Evolutionary conservation across 306 rosid species (phyloP), one percentile per base, ranked within the genome.

Genomic region (Dalbergia cochinchinensis): DNA sequence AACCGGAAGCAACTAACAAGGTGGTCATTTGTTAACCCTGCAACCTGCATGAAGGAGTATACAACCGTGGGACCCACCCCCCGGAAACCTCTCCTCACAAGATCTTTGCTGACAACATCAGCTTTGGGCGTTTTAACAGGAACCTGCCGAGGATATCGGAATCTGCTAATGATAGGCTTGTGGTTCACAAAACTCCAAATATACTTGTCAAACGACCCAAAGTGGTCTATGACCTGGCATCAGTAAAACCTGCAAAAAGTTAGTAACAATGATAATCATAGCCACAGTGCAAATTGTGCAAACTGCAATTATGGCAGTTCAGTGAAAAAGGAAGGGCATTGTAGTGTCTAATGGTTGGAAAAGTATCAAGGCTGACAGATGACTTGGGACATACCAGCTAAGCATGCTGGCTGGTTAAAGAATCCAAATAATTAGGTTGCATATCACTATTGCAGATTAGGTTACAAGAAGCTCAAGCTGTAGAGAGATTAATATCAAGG

Each of bases 91-190:
- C 97, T 88, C 73, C 86, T 88, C 76, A 90, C 90, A 16, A 92
- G 80, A 81, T 90, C 97, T 88, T 92, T 92, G 78, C 97, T 92
- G 4, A 92, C 86, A 78, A 87, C 89, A 41, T 92, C 97, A 11
- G 97, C 97, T 79, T 92, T 92, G 12, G 97, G 94, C 14, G 97
- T 90, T 83, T 92, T 92, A 10, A 62, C 94, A 8, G 92, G 94
- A 77, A 92, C 91, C 80, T 90, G 97, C 33, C 97, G 84, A n/a
- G 94, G 89, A 79, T 92, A 92, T n/a, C 97, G 88, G 87, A 90
- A 88, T 77, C 85, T 76, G 89, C 88, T 87, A 47, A 87, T 87
- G 47, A 92, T 74, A 59, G 94, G 91, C 86, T 87, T 90, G 88
- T 85, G 84, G 87, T 90, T 90, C 83, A 90, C 92, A 81, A 92